A percentile compares a stretch with the other conserved stretches of the same genome.
Conservation (phyloP, 1,284 basidiomycete species). For the Fomitopsis schrenkii region DNA sequence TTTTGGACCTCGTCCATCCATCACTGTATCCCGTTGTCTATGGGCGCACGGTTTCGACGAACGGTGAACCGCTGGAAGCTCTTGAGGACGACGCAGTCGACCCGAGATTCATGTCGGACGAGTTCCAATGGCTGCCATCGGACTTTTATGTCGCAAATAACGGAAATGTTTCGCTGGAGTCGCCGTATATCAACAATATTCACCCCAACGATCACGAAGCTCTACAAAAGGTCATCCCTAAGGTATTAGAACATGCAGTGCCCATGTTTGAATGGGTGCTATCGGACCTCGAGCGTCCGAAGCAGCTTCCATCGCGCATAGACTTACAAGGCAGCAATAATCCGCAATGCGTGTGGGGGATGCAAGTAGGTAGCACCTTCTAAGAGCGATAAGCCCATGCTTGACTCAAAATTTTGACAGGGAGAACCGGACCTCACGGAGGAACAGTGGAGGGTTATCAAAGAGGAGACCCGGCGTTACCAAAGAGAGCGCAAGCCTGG, state of each 20-base stretch:
- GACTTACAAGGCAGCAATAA: not conserved
- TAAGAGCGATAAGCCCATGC: not conserved
- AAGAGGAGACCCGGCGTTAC: not conserved
- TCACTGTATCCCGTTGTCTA: not conserved
- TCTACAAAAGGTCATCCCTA: slow-evolving; percentile 29
- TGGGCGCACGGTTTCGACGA: not conserved
- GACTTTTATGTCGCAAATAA: not conserved
- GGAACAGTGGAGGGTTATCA: not conserved
- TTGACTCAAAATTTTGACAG: not conserved
- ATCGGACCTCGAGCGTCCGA: slow-evolving; percentile 4
- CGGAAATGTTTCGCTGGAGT: not conserved
- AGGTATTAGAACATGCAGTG: slow-evolving; percentile 27
- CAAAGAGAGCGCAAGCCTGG: not conserved
- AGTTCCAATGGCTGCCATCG: not conserved
- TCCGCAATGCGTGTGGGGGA: not conserved
- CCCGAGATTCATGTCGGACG: not conserved
- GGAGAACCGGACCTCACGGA: not conserved
- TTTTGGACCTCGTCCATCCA: not conserved
- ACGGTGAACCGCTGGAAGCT: not conserved
- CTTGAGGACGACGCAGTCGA: not conserved
- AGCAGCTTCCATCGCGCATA: not conserved
- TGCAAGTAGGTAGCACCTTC: not conserved
- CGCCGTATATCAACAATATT: slow-evolving; percentile 14
- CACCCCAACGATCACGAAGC: slow-evolving; percentile 23
- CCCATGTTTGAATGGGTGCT: slow-evolving; percentile 34